A percentile compares a stretch with the other conserved stretches of the same genome.
Evolutionary conservation across 768 basidiomycete genomes (phyloP).

Genomic region (Fibroporia radiculosa): DNA sequence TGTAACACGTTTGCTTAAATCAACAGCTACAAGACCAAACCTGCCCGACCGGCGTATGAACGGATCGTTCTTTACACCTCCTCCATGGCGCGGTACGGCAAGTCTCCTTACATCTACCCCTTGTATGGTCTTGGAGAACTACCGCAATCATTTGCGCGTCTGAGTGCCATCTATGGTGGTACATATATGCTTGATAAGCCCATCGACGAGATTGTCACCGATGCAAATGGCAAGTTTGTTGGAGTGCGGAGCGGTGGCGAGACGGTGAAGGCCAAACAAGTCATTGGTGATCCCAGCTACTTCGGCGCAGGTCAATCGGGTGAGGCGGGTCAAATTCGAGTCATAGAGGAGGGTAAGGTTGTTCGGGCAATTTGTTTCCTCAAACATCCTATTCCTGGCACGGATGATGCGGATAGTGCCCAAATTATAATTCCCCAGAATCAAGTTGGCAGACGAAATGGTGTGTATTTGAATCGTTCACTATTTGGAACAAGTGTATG

Average conservation of each 20-base stretch:
- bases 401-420: slow-evolving; percentile 89
- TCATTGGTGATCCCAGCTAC: slow-evolving; percentile 97
- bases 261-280: slow-evolving; percentile 94
- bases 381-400: slow-evolving; percentile 97
- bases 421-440: slow-evolving; percentile 99
- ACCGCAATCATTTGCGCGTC: slow-evolving; percentile 95
- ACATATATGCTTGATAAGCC: slow-evolving; percentile 99
- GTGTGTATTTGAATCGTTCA: slow-evolving; percentile 41
- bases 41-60: slow-evolving; percentile 85
- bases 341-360: slow-evolving; percentile 90
- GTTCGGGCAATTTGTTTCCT: slow-evolving; percentile 95
- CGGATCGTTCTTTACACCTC: slow-evolving; percentile 96
- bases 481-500: no score
- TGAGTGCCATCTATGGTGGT: slow-evolving; percentile 97
- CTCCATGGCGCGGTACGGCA: slow-evolving; percentile 98
- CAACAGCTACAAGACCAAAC: slow-evolving; percentile 85
- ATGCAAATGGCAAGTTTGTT: slow-evolving; percentile 79
- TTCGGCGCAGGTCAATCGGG: slow-evolving; percentile 68
- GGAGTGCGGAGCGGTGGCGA: slow-evolving; percentile 87
- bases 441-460: slow-evolving; percentile 89
- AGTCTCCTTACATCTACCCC: slow-evolving; percentile 99
- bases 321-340: slow-evolving; percentile 74
- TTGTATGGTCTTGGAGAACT: slow-evolving; percentile 98
- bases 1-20: slow-evolving; percentile 1
- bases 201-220: slow-evolving; percentile 85